Conservation (phyloP, 164 flowering plant species). For the Magnolia sinica region DNA sequence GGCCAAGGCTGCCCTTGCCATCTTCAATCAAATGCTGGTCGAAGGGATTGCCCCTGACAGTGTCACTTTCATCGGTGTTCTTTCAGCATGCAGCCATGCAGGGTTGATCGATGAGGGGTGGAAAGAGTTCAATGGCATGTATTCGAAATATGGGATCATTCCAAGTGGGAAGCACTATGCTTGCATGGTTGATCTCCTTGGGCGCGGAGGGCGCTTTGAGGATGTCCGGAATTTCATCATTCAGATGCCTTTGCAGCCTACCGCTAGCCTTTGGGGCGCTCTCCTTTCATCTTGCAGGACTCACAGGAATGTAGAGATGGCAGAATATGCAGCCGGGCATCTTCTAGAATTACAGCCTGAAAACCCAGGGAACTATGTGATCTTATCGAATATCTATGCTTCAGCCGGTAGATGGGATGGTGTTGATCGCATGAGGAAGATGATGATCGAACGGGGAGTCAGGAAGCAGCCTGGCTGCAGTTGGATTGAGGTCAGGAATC, state of each 20-base stretch:
- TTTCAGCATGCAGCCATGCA: slow-evolving; percentile 27
- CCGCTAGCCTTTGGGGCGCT: slow-evolving; percentile 36
- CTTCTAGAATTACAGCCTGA: slow-evolving; percentile 32
- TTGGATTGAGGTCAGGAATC: slow-evolving; percentile 28
- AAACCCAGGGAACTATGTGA: slow-evolving; percentile 24
- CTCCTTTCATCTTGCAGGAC: slow-evolving; percentile 27
- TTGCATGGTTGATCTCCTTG: slow-evolving; percentile 31
- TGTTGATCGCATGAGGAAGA: slow-evolving; percentile 18
- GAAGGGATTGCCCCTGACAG: slow-evolving; percentile 17
- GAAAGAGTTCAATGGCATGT: slow-evolving; percentile 25
- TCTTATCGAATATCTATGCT: slow-evolving; percentile 25
- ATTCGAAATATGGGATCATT: slow-evolving; percentile 19
- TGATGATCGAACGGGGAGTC: slow-evolving; percentile 17
- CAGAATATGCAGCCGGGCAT: slow-evolving; percentile 20
- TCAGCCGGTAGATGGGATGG: slow-evolving; percentile 26
- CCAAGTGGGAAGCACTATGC: slow-evolving; percentile 28
- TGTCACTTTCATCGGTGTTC: slow-evolving; percentile 27
- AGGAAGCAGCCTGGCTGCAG: slow-evolving; percentile 22
- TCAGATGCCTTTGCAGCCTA: slow-evolving; percentile 31
- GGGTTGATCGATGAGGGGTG: slow-evolving; percentile 29
- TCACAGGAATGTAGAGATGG: slow-evolving; percentile 30
- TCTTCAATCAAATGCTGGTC: slow-evolving; percentile 24
- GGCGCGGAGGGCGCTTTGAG: slow-evolving; percentile 22
- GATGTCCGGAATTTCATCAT: slow-evolving; percentile 21
- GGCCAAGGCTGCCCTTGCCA: slow-evolving; percentile 17